Percentiles rank a stretch among this genome's conserved stretches.
These are phyloP conservation scores for Debaryomyces psychrophilus DNA, from an alignment of 1,139 yeast species.

Conservation along the genomic window DNA sequence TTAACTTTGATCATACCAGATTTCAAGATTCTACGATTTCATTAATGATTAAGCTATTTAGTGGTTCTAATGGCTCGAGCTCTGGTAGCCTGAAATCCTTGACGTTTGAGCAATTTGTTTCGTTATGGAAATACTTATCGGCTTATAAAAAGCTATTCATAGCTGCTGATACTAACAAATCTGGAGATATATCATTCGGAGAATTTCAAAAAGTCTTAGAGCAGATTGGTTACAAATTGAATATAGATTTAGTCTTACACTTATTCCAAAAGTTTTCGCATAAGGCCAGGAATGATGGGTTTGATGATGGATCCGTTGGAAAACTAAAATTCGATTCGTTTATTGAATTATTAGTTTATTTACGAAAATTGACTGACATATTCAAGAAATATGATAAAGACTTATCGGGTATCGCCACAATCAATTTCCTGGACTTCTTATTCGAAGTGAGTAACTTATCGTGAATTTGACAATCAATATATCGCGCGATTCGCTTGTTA, in stretches of 20 bases:
- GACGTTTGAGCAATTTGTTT: conserved; percentile 69
- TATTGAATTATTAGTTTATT: conserved; percentile 77
- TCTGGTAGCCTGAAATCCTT: conserved; percentile 44
- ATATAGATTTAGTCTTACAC: conserved; percentile 62
- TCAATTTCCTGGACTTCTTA: conserved; percentile 76
- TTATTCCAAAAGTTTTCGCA: conserved; percentile 62
- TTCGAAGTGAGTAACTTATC: conserved; percentile 57
- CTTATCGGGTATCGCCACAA: conserved; percentile 75
- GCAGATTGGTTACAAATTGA: conserved; percentile 70
- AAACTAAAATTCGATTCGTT: conserved; percentile 79
- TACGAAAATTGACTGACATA: conserved; percentile 74
- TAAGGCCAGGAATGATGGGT: conserved; percentile 38
- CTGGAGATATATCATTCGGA: conserved; percentile 65
- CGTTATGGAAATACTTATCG: conserved; percentile 71
- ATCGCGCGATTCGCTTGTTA: background rate
- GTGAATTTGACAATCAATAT: conserved; percentile 9
- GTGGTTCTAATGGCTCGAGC: conserved; percentile 43
- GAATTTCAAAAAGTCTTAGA: conserved; percentile 70
- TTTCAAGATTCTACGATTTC: conserved; percentile 65
- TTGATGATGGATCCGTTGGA: conserved; percentile 40
- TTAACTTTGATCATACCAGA: conserved; percentile 66
- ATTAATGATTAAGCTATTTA: conserved; percentile 67
- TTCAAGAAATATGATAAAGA: conserved; percentile 79
- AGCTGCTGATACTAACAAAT: conserved; percentile 62
- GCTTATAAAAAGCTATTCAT: conserved; percentile 71